A percentile compares a stretch with the other conserved stretches of the same genome.
Conservation (phyloP, 345 rosid species). For the Microthlaspi erraticum region DNA sequence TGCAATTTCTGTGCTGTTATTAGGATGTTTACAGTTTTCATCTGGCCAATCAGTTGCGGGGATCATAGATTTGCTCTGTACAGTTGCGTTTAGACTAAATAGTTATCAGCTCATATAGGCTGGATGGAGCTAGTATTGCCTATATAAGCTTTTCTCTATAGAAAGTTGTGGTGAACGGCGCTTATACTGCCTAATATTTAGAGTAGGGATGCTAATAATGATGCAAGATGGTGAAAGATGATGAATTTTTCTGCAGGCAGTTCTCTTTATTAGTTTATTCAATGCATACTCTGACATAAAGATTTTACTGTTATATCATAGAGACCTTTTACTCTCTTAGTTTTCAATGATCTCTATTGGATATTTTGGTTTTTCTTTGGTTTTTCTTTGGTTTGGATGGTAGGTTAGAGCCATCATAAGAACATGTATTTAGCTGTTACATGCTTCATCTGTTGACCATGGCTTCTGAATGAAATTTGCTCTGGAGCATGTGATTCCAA, state of each 20-base stretch:
- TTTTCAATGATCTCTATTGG: background rate
- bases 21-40: no score
- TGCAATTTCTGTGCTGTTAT: background rate
- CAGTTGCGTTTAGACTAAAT: constrained; percentile 16
- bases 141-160: background rate
- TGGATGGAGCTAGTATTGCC: constrained; percentile 14
- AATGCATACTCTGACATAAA: background rate
- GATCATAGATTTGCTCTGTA: constrained; percentile 16
- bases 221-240: constrained; percentile 18
- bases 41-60: constrained; percentile 3
- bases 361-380: background rate
- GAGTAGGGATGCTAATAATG: constrained; percentile 8
- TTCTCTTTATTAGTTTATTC: constrained; percentile 4
- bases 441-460: constrained; percentile 6
- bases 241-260: constrained; percentile 2
- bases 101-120: constrained; percentile 6
- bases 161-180: background rate
- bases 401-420: constrained; percentile 11
- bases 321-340: constrained; percentile 22
- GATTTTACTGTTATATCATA: background rate
- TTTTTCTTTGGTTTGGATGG: constrained; percentile 20
- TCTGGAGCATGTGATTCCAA: constrained; percentile 6
- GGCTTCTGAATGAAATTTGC: constrained; percentile 8
- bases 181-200: background rate
- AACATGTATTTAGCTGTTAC: constrained; percentile 10